These are phyloP conservation scores for Shiraia bambusicola DNA, from an alignment of 2,329 filamentous ascomycete genomes.

Conservation along the genomic window DNA sequence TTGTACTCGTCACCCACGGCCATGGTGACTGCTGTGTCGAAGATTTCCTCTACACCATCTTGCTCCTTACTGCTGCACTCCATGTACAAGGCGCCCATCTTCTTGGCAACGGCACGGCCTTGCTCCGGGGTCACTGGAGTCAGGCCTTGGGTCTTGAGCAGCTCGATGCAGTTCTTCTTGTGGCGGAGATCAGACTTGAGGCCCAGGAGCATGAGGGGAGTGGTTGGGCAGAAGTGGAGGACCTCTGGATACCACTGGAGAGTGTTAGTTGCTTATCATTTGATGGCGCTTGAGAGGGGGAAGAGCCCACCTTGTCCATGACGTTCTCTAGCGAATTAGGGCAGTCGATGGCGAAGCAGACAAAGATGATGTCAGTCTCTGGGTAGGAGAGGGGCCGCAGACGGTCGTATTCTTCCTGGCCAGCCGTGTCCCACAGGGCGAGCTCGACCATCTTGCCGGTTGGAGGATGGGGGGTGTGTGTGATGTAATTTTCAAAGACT, in stretches of 20 bases:
- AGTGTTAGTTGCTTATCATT: conserved; percentile 27
- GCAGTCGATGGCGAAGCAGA: conserved; percentile 99
- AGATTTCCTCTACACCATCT: conserved; percentile 93
- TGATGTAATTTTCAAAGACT: conserved; percentile 99
- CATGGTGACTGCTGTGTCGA: conserved; percentile 85
- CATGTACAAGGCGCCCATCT: conserved; percentile 95
- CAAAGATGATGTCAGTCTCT: conserved; percentile 95
- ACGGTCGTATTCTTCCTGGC: conserved; percentile 97
- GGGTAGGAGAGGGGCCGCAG: conserved; percentile 94
- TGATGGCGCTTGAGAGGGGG: background rate
- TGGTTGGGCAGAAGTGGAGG: conserved; percentile 97
- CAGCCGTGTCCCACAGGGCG: conserved; percentile 96
- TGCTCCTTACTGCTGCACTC: conserved; percentile 99
- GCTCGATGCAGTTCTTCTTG: conserved; percentile 96
- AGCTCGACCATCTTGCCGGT: conserved; percentile 95
- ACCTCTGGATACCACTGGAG: conserved; percentile 98
- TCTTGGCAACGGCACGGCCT: conserved; percentile 80
- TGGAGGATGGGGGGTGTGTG: conserved; percentile 83
- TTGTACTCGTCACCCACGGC: conserved; percentile 72
- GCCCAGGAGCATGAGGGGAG: conserved; percentile 90
- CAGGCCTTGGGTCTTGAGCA: conserved; percentile 95
- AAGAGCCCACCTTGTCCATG: conserved; percentile 81
- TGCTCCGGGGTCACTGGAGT: conserved; percentile 93
- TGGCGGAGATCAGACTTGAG: conserved; percentile 95
- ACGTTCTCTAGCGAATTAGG: conserved; percentile 98